These are phyloP conservation scores for Mycosphaerella sp. DNA, from an alignment of 2,329 filamentous ascomycete genomes.

Conservation along the genomic window DNA sequence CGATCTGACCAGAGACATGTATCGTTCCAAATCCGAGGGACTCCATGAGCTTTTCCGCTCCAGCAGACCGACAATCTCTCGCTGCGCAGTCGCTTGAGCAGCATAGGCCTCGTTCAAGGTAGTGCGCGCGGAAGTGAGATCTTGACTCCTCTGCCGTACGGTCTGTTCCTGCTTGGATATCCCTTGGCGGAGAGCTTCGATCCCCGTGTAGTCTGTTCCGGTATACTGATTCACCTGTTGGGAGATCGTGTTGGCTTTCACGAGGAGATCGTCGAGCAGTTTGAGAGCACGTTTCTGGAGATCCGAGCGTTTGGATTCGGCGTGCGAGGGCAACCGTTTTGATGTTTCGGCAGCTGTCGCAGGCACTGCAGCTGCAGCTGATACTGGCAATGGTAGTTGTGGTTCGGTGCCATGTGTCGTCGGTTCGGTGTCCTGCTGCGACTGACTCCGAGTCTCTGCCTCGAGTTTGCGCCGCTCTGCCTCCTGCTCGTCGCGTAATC, in stretches of 20 bases:
- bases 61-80: constrained; percentile 88
- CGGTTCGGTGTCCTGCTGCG: neutral
- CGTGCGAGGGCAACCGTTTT: constrained; percentile 47
- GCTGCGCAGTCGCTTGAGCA: constrained; percentile 79
- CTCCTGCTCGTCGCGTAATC: constrained; percentile 6
- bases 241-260: constrained; percentile 75
- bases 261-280: constrained; percentile 84
- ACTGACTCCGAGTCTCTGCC: neutral
- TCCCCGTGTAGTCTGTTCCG: constrained; percentile 75
- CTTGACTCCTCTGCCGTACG: constrained; percentile 54
- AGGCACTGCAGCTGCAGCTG: neutral
- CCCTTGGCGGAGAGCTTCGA: constrained; percentile 73
- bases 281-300: constrained; percentile 56
- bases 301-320: constrained; percentile 49
- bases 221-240: constrained; percentile 90
- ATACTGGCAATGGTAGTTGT: neutral
- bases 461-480: neutral
- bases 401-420: neutral
- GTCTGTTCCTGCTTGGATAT: constrained; percentile 61
- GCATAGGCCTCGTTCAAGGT: constrained; percentile 78
- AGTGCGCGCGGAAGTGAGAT: constrained; percentile 64
- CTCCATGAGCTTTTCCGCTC: constrained; percentile 93
- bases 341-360: constrained; percentile 16
- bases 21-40: constrained; percentile 79
- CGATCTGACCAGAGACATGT: constrained; percentile 83